phyloP scores from a whole-genome alignment of 306 rosid species.

The Vigna trinervia region DNA sequence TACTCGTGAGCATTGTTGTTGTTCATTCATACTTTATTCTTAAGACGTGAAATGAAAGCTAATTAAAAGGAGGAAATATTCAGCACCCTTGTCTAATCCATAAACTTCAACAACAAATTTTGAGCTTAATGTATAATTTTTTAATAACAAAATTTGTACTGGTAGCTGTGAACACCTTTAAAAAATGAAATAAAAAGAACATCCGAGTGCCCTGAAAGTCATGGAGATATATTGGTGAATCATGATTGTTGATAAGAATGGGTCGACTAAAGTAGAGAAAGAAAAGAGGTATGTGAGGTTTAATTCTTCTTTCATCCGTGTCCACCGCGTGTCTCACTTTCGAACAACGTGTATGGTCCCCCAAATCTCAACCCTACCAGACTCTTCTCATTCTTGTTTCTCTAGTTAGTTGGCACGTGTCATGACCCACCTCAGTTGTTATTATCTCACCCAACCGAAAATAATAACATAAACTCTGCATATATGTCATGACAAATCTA shows the following conservation, averaged over 20 bases:
- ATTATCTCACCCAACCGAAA: neutral
- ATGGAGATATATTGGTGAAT: neutral
- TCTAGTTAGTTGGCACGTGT: slow-evolving; percentile 20
- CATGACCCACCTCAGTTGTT: neutral
- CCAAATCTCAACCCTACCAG: too few relatives aligned
- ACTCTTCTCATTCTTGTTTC: neutral
- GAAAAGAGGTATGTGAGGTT: neutral
- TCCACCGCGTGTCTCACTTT: slow-evolving; percentile 9
- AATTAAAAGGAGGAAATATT: neutral
- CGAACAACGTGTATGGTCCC: slow-evolving; percentile 10
- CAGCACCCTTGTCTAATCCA: neutral
- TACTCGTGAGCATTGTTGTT: too few relatives aligned
- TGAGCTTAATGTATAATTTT: neutral
- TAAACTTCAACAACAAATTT: neutral
- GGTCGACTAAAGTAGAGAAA: slow-evolving; percentile 24
- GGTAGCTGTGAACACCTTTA: neutral
- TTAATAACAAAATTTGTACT: neutral
- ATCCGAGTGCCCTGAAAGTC: neutral
- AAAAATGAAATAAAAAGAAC: neutral
- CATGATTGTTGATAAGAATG: neutral
- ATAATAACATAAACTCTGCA: neutral
- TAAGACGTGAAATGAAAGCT: slow-evolving; percentile 7
- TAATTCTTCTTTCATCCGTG: slow-evolving; percentile 2
- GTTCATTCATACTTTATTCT: neutral
- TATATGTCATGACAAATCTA: neutral